phyloP scores from a whole-genome alignment of 306 rosid genomes.

The Canavalia gladiata region DNA sequence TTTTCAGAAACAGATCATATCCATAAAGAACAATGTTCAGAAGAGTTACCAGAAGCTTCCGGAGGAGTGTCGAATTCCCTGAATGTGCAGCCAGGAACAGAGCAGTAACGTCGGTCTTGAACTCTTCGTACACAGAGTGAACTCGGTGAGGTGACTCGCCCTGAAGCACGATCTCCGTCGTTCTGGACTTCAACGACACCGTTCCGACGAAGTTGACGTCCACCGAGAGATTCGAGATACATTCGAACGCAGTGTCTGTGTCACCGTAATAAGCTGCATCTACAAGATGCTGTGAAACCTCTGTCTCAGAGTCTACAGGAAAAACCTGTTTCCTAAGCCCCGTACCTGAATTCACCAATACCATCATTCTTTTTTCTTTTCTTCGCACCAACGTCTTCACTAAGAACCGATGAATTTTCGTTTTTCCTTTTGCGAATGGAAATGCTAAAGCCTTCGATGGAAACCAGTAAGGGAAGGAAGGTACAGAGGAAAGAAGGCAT shows the following conservation, averaged over 20 bases:
- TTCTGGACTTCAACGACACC: slow-evolving; percentile 62
- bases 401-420: background rate
- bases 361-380: slow-evolving; percentile 35
- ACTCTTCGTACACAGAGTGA: slow-evolving; percentile 61
- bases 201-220: slow-evolving; percentile 78
- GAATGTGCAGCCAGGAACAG: slow-evolving; percentile 70
- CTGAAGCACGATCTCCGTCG: slow-evolving; percentile 60
- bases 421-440: background rate
- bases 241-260: slow-evolving; percentile 45
- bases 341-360: slow-evolving; percentile 48
- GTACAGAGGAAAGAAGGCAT: background rate
- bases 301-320: slow-evolving; percentile 61
- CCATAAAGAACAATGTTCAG: background rate
- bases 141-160: slow-evolving; percentile 68
- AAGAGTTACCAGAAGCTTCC: slow-evolving; percentile 62
- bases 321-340: slow-evolving; percentile 54
- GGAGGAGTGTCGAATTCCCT: slow-evolving; percentile 61
- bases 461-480: background rate
- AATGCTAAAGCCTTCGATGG: background rate
- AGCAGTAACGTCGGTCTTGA: slow-evolving; percentile 74
- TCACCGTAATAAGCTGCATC: slow-evolving; percentile 60
- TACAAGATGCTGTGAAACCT: slow-evolving; percentile 62
- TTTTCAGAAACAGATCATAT: background rate
- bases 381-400: background rate
- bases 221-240: slow-evolving; percentile 50